Percentiles rank a stretch among this genome's conserved stretches.
Conservation (phyloP, 75 land plant genomes). For the Cunninghamia lanceolata region DNA sequence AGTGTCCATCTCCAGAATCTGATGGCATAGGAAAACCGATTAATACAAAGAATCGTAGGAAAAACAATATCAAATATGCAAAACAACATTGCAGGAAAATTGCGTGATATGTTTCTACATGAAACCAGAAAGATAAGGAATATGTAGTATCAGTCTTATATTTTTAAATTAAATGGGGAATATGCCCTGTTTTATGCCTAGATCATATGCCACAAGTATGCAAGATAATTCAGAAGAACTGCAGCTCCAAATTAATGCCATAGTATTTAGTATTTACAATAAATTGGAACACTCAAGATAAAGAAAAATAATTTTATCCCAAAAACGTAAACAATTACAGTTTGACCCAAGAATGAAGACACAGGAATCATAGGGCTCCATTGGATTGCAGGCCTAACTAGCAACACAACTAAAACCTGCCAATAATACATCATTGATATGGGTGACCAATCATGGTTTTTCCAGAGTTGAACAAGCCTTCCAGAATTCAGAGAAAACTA, state of each 20-base stretch:
- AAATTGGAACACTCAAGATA: neutral
- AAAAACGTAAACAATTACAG: neutral
- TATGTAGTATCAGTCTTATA: neutral
- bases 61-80: neutral
- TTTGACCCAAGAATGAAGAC: neutral
- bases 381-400: neutral
- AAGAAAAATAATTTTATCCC: neutral
- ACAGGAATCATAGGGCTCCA: neutral
- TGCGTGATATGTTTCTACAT: neutral
- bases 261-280: neutral
- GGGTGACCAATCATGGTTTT: neutral
- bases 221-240: neutral
- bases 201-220: neutral
- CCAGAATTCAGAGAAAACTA: neutral
- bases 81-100: neutral
- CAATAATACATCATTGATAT: neutral
- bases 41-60: neutral
- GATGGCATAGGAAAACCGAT: neutral
- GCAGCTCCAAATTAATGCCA: neutral
- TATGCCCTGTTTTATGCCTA: neutral
- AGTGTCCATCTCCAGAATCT: constrained; percentile 52
- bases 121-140: neutral
- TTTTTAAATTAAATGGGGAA: neutral
- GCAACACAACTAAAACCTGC: neutral
- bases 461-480: neutral